These are phyloP conservation scores for Barnettozyma hawaiiensis DNA, from an alignment of 1,139 yeast species.

Conservation along the genomic window DNA sequence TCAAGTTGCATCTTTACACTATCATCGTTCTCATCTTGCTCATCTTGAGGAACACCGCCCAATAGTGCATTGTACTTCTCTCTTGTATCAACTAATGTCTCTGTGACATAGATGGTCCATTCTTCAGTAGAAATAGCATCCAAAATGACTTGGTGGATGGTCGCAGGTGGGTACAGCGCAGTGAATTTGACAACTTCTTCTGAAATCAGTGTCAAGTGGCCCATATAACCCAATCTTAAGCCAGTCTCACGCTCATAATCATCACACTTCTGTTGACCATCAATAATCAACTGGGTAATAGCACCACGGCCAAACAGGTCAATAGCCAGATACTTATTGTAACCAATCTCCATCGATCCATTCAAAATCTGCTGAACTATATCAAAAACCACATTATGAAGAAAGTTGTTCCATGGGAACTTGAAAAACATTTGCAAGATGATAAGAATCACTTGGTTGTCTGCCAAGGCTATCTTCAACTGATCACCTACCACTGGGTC, in stretches of 20 bases:
- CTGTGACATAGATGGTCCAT: slow-evolving; percentile 75
- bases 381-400: slow-evolving; percentile 96
- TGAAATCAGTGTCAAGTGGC: slow-evolving; percentile 90
- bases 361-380: slow-evolving; percentile 93
- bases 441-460: slow-evolving; percentile 71
- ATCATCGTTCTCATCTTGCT: slow-evolving; percentile 35
- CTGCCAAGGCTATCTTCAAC: slow-evolving; percentile 79
- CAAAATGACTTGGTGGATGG: slow-evolving; percentile 55
- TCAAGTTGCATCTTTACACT: slow-evolving; percentile 36
- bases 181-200: slow-evolving; percentile 96
- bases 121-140: slow-evolving; percentile 36
- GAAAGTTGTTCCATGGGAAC: slow-evolving; percentile 96
- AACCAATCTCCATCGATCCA: slow-evolving; percentile 92
- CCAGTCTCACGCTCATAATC: slow-evolving; percentile 61
- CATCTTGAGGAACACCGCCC: slow-evolving; percentile 51
- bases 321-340: slow-evolving; percentile 81
- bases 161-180: slow-evolving; percentile 60
- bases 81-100: slow-evolving; percentile 73
- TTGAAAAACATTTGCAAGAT: slow-evolving; percentile 79
- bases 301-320: slow-evolving; percentile 74
- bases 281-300: slow-evolving; percentile 71
- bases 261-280: slow-evolving; percentile 75
- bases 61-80: slow-evolving; percentile 93
- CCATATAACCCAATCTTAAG: slow-evolving; percentile 91
- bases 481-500: slow-evolving; percentile 86